Base-by-base conservation (phyloP, 495 filamentous ascomycete genomes). In the Margaritispora aquatica region DNA sequence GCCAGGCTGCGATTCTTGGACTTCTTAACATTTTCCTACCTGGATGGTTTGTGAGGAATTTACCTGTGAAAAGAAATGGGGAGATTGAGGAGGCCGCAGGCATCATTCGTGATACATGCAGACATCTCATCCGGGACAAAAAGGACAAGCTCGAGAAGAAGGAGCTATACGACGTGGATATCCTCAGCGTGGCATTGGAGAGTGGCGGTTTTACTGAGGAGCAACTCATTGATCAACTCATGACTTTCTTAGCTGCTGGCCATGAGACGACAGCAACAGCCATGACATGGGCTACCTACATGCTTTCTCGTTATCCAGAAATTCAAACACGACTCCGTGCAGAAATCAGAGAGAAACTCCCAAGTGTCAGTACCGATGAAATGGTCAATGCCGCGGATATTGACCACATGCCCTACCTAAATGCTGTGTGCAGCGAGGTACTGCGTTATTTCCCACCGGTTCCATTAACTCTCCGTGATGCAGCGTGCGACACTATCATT, bases 201-300 rank as follows among this genome's bases (percentile, higher is more conserved):
- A 88, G 83, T 21, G 89, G 86, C 38, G 82, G 80, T 23, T 96
- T 95, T 69, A 79, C 76, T 26, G 88, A 93, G 51, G 88, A 91
- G 29, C 86, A 89, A 54, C 84, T 96, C 23, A 77, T 90, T 41
- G 89, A 96, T 68, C 92, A 97, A 68, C 80, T 94, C 69, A 96
- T 96, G 91, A 97, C 92, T 1, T 96, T 97, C 75, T 84, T 96
- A 2, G 88, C 86, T 0, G 92, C 93, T 0, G 93, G 93, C 19
- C 93, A 97, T 69, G 93, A 96, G 75, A 83, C 80, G 2, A 83
- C 82, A 0, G 78, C 81, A 21, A 74, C 77, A 0, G 66, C 80
- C 22, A 78, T 84, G 75, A 81, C 75, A 1, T 84, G 80, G 81
- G 79, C 76, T 4, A 61, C 77, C 11, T 81, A 83, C 58, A 61